A percentile compares a stretch with the other conserved stretches of the same genome.
phyloP scores from a whole-genome alignment of 768 basidiomycete genomes.

The Boletellus sp. region DNA sequence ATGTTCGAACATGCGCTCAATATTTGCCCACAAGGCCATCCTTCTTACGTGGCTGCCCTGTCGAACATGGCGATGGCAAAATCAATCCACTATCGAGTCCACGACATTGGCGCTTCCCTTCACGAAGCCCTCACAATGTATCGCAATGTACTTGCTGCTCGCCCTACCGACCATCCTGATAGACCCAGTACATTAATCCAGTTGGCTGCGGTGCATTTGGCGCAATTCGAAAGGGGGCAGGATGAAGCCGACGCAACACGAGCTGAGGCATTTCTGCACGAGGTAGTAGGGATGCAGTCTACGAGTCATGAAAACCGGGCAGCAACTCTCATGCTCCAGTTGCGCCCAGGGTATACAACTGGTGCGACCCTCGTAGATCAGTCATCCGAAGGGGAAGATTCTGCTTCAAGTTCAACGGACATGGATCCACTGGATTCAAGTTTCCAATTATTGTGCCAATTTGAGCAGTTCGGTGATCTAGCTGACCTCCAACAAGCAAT shows the following conservation, averaged over 20 bases:
- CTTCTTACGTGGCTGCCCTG: background rate
- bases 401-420: background rate
- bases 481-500: background rate
- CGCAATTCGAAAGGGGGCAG: background rate
- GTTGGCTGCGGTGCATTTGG: background rate
- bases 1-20: background rate
- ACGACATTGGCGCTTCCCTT: background rate
- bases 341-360: background rate
- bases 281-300: background rate
- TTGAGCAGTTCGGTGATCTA: background rate
- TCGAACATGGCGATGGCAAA: background rate
- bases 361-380: background rate
- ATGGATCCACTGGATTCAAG: background rate
- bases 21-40: background rate
- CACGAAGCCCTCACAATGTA: background rate
- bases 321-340: background rate
- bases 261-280: background rate
- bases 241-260: background rate
- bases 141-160: background rate
- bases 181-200: background rate
- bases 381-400: background rate
- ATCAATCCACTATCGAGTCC: background rate
- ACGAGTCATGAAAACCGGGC: background rate
- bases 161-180: background rate
- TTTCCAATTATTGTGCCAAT: background rate